phyloP scores from a whole-genome alignment of 1,284 basidiomycete genomes.

The Leccinum ambiguum region DNA sequence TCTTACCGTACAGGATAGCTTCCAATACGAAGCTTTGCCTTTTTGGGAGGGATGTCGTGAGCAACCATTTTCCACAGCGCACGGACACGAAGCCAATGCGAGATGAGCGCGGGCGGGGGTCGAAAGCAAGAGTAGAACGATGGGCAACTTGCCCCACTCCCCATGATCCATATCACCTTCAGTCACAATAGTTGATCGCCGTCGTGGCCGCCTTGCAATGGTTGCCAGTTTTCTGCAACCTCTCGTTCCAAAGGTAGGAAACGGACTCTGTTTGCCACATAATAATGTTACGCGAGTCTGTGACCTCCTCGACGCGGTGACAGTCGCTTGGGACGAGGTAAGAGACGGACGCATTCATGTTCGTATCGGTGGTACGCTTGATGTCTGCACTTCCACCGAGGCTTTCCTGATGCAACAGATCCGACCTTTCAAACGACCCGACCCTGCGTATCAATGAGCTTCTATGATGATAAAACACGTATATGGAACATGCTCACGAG shows the following conservation, averaged over 20 bases:
- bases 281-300: background rate
- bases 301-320: background rate
- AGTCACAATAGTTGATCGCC: too few relatives aligned
- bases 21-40: constrained; percentile 25
- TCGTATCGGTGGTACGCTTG: background rate
- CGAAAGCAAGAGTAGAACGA: too few relatives aligned
- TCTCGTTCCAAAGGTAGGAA: too few relatives aligned
- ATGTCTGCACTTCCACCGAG: background rate
- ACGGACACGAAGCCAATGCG: too few relatives aligned
- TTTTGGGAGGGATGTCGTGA: constrained; percentile 13
- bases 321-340: background rate
- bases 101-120: too few relatives aligned
- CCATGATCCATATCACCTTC: too few relatives aligned
- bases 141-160: too few relatives aligned
- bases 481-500: constrained; percentile 9
- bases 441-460: constrained; percentile 11
- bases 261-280: background rate
- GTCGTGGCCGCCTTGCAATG: too few relatives aligned
- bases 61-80: background rate
- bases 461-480: background rate
- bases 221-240: too few relatives aligned
- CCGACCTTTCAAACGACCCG: background rate
- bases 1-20: constrained; percentile 24
- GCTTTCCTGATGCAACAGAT: background rate
- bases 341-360: background rate